Percentiles rank a stretch among this genome's conserved stretches.
Evolutionary conservation across 2,329 filamentous ascomycete genomes (phyloP).

Genomic region (Sarocladium strictum): DNA sequence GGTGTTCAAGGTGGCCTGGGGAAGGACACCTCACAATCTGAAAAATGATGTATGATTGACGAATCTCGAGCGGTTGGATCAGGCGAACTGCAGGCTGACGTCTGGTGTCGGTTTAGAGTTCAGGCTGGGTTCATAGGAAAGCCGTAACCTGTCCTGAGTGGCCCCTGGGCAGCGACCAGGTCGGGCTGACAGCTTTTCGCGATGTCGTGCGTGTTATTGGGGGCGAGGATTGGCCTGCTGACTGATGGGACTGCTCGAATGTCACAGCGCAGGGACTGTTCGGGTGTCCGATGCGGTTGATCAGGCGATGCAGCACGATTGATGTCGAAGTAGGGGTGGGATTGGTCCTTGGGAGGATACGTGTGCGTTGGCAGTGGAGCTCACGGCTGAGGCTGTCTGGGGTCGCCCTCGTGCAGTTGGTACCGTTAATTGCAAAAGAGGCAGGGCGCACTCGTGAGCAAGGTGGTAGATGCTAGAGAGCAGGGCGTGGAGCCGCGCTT

Average conservation of each 20-base stretch:
- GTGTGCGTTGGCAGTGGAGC: constrained; percentile 8
- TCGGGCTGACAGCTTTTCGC: background rate
- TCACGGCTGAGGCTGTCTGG: background rate
- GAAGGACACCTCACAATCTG: constrained; percentile 12
- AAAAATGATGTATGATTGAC: background rate
- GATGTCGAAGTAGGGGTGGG: background rate
- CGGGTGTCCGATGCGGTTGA: background rate
- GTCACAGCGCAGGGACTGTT: background rate
- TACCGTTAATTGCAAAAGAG: background rate
- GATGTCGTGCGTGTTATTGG: background rate
- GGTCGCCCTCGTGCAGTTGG: background rate
- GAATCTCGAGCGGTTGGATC: background rate
- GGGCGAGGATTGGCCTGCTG: background rate
- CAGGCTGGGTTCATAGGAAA: background rate
- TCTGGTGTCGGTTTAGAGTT: constrained; percentile 5
- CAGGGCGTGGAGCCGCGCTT: constrained; percentile 5
- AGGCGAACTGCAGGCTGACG: constrained; percentile 8
- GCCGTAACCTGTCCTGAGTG: background rate
- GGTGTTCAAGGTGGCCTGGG: constrained; percentile 12
- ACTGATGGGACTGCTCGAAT: background rate
- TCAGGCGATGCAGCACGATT: background rate
- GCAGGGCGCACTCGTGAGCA: background rate
- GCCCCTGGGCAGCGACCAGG: background rate
- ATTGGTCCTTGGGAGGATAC: constrained; percentile 4
- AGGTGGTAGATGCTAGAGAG: background rate